These are phyloP conservation scores for Malassezia obtusa DNA, from an alignment of 1,284 basidiomycete genomes.

Conservation along the genomic window DNA sequence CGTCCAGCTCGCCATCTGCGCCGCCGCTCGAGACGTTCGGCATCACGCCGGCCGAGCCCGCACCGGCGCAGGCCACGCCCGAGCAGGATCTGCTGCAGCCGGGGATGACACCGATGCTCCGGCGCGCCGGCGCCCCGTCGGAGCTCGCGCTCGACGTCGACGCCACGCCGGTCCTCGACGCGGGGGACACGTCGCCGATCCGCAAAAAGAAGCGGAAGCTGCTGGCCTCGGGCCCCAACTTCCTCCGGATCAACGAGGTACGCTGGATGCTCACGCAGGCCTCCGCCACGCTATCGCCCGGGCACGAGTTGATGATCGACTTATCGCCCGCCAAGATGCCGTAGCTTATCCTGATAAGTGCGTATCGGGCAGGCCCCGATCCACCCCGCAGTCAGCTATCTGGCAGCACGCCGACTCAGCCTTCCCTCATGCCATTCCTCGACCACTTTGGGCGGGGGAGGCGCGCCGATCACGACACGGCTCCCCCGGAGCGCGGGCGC, in stretches of 20 bases:
- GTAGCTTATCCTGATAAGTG: not conserved
- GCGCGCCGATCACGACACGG: not conserved
- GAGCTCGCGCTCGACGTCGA: conserved; percentile 5
- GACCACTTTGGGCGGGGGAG: not conserved
- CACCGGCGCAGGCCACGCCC: not conserved
- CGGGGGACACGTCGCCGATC: not conserved
- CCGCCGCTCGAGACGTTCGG: not conserved
- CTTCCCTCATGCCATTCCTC: not conserved
- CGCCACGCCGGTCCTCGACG: conserved; percentile 14
- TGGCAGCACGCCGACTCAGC: no score
- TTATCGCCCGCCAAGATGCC: conserved; percentile 1
- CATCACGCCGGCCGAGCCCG: not conserved
- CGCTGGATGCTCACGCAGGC: not conserved
- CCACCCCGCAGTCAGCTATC: no score
- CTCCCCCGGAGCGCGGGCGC: conserved; percentile 26
- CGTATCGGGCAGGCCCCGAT: no score
- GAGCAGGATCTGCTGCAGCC: not conserved
- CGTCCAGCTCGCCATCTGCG: conserved; percentile 1
- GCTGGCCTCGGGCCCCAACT: not conserved
- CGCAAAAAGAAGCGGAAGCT: conserved; percentile 15
- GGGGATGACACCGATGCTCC: conserved; percentile 11
- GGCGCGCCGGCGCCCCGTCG: not conserved
- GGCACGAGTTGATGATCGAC: conserved; percentile 9
- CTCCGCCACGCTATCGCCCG: conserved; percentile 6
- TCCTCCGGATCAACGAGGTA: conserved; percentile 10